phyloP scores from a whole-genome alignment of 2,329 filamentous ascomycete species.

The Trichoderma cornu-damae region DNA sequence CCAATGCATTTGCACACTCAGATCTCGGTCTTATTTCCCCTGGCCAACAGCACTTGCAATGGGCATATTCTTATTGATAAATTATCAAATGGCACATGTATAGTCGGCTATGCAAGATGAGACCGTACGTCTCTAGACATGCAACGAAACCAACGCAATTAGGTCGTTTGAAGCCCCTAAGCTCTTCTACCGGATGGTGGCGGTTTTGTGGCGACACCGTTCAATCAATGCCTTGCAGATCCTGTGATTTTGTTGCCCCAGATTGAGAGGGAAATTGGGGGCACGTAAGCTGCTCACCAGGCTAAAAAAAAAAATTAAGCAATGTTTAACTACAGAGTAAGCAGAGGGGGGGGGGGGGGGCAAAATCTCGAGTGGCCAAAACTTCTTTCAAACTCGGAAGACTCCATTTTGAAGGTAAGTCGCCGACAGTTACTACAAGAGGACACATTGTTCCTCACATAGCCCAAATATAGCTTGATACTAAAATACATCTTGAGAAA shows the following conservation, averaged over 20 bases:
- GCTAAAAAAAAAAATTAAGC: not conserved
- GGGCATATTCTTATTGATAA: no score
- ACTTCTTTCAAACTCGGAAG: not conserved
- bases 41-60: no score
- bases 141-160: no score
- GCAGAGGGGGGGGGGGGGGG: no score
- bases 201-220: not conserved
- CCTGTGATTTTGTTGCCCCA: not conserved
- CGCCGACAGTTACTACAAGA: not conserved
- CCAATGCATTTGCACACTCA: no score
- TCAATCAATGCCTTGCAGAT: not conserved
- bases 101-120: no score
- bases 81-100: no score
- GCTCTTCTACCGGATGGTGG: not conserved
- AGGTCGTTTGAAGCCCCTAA: no score
- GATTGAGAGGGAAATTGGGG: no score
- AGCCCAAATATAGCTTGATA: not conserved
- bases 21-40: no score
- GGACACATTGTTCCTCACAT: not conserved
- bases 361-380: not conserved
- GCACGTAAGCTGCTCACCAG: not conserved
- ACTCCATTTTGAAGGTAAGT: not conserved
- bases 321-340: no score
- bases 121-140: no score
- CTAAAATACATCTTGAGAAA: not conserved